Conservation (phyloP, 495 filamentous ascomycete genomes). For the Lichenothelia convexa region DNA sequence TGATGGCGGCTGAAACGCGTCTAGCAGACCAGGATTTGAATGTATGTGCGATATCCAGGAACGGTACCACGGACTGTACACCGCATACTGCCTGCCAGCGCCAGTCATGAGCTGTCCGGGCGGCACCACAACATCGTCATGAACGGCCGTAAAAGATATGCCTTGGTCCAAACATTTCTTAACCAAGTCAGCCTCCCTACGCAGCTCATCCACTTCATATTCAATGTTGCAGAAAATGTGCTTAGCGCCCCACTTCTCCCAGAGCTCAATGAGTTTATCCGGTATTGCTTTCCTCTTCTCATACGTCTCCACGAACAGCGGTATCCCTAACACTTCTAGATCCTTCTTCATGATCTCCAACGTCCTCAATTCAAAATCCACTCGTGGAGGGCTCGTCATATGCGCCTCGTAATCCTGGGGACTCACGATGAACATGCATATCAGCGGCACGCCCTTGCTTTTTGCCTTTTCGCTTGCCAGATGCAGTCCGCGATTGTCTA, state of each 20-base stretch:
- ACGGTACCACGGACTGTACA: slow-evolving; percentile 69
- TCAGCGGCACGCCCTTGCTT: slow-evolving; percentile 44
- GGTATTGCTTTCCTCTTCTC: slow-evolving; percentile 46
- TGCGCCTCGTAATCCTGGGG: slow-evolving; percentile 80
- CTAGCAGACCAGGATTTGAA: slow-evolving; percentile 43
- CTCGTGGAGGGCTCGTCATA: slow-evolving; percentile 46
- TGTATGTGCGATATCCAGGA: slow-evolving; percentile 59
- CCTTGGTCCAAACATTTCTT: slow-evolving; percentile 37
- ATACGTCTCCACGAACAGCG: slow-evolving; percentile 56
- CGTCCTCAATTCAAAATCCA: slow-evolving; percentile 63
- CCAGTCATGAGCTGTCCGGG: slow-evolving; percentile 48
- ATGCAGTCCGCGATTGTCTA: slow-evolving; percentile 57
- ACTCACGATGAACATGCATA: slow-evolving; percentile 64
- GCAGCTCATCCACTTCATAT: slow-evolving; percentile 62
- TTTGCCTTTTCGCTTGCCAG: slow-evolving; percentile 49
- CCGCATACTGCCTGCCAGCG: slow-evolving; percentile 59
- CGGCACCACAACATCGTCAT: slow-evolving; percentile 67
- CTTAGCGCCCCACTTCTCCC: slow-evolving; percentile 54
- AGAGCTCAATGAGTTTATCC: slow-evolving; percentile 44
- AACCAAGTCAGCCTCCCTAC: slow-evolving; percentile 52
- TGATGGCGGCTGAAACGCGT: slow-evolving; percentile 36
- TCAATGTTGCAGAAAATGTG: slow-evolving; percentile 56
- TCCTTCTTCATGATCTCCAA: slow-evolving; percentile 46
- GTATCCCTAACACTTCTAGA: slow-evolving; percentile 54
- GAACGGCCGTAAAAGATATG: slow-evolving; percentile 44